Evolutionary conservation across 192 early-diverging fungal species (phyloP).

Genomic region (Jimgerdemannia flammicorona): DNA sequence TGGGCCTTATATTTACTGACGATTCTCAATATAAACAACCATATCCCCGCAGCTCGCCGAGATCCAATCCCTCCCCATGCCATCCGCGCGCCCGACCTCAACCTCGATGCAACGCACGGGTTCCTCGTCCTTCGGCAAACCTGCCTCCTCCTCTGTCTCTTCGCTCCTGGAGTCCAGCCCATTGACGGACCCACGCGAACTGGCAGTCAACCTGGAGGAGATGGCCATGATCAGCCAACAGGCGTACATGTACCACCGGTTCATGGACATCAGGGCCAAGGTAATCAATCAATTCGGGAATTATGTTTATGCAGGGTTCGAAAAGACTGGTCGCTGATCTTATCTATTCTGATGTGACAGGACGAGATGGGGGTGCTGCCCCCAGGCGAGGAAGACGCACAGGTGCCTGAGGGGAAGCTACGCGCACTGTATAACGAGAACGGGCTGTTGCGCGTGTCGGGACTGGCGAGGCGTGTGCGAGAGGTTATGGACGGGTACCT

Average conservation of each 20-base stretch:
- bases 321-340: background rate
- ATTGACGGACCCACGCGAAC: slow-evolving; percentile 68
- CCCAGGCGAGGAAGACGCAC: slow-evolving; percentile 12
- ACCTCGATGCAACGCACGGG: background rate
- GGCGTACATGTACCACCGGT: slow-evolving; percentile 74
- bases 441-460: slow-evolving; percentile 51
- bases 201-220: slow-evolving; percentile 79
- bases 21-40: too few species aligned
- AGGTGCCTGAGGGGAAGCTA: slow-evolving; percentile 30
- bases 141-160: background rate
- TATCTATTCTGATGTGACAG: background rate
- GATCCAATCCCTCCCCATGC: background rate
- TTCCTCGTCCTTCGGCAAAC: background rate
- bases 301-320: too few species aligned
- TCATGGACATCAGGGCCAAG: slow-evolving; percentile 72
- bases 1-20: too few species aligned
- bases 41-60: background rate
- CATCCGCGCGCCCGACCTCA: background rate
- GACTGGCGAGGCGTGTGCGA: slow-evolving; percentile 53
- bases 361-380: slow-evolving; percentile 37
- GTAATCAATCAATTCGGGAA: background rate
- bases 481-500: slow-evolving; percentile 67
- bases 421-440: slow-evolving; percentile 46
- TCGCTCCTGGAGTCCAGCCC: slow-evolving; percentile 11
- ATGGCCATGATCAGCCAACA: slow-evolving; percentile 79